These are phyloP conservation scores for Ophiosphaerella korrae DNA, from an alignment of 2,329 filamentous ascomycete genomes.

Conservation along the genomic window DNA sequence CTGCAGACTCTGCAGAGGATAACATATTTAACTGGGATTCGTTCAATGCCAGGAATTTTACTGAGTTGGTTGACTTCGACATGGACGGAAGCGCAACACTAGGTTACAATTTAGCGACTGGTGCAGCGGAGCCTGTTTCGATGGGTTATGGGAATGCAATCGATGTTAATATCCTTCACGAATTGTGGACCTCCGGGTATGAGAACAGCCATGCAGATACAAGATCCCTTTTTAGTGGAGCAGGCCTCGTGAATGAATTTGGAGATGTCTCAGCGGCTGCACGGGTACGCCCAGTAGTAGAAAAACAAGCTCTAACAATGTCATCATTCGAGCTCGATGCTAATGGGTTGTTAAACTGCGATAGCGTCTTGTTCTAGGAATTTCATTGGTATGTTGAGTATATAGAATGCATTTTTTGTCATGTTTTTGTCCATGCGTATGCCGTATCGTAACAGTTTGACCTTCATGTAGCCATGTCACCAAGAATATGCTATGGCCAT, in stretches of 20 bases:
- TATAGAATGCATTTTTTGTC: background rate
- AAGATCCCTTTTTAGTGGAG: constrained; percentile 1
- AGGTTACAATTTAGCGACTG: constrained; percentile 9
- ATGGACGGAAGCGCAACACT: constrained; percentile 13
- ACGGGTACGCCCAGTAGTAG: background rate
- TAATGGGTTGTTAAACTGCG: constrained; percentile 12
- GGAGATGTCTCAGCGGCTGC: background rate
- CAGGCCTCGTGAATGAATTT: constrained; percentile 4
- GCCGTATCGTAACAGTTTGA: too few species aligned
- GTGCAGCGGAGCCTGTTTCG: constrained; percentile 10
- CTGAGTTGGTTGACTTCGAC: constrained; percentile 31
- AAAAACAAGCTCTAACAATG: constrained; percentile 5
- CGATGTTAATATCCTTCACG: constrained; percentile 20
- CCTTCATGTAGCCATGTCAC: too few species aligned
- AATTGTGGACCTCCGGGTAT: constrained; percentile 13
- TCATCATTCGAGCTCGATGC: constrained; percentile 26
- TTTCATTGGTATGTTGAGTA: background rate
- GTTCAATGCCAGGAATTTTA: constrained; percentile 37
- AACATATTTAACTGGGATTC: constrained; percentile 21
- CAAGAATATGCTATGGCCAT: too few species aligned
- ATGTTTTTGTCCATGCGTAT: too few species aligned
- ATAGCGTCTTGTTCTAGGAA: constrained; percentile 3
- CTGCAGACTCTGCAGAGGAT: constrained; percentile 2
- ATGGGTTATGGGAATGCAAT: constrained; percentile 18
- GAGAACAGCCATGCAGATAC: constrained; percentile 5